These are phyloP conservation scores for Dactylellina cionopaga DNA, from an alignment of 2,329 filamentous ascomycete species.

Conservation along the genomic window DNA sequence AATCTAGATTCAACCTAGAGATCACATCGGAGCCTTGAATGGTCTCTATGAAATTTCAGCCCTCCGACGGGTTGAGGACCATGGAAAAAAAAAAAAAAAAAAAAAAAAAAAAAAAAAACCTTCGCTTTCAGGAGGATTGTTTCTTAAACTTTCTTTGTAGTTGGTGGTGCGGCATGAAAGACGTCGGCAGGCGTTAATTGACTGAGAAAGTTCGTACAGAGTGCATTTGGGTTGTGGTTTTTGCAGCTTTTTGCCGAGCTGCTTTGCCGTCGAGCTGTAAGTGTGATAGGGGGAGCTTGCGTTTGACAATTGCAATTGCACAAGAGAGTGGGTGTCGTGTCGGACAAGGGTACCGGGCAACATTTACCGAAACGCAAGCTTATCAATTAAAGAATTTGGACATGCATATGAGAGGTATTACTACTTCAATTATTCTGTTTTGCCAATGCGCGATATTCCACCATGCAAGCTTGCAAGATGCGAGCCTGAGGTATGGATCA, in stretches of 20 bases:
- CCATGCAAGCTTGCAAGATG: conserved; percentile 5
- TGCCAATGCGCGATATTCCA: conserved; percentile 45
- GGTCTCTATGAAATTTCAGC: background rate
- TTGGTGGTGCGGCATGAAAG: background rate
- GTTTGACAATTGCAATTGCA: background rate
- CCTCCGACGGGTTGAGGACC: too few relatives aligned
- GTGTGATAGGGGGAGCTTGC: conserved; percentile 19
- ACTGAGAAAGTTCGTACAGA: too few relatives aligned
- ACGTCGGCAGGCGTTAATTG: conserved; percentile 3
- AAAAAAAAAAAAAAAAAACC: too few relatives aligned
- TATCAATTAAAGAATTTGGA: conserved; percentile 29
- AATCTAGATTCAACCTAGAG: too few relatives aligned
- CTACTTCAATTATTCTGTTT: conserved; percentile 14
- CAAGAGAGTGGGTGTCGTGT: conserved; percentile 12
- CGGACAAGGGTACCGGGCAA: conserved; percentile 20
- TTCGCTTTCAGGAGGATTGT: background rate
- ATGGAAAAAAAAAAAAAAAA: too few relatives aligned
- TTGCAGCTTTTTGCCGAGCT: conserved; percentile 39
- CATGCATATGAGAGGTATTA: too few relatives aligned
- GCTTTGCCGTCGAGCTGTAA: conserved; percentile 33
- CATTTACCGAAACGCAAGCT: conserved; percentile 52
- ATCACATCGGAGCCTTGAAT: too few relatives aligned
- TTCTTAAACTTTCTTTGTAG: conserved; percentile 3
- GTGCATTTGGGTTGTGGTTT: background rate
- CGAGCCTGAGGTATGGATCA: background rate